Conservation (phyloP, 202 grass and related monocot species). For the Miscanthus sacchariflorus region DNA sequence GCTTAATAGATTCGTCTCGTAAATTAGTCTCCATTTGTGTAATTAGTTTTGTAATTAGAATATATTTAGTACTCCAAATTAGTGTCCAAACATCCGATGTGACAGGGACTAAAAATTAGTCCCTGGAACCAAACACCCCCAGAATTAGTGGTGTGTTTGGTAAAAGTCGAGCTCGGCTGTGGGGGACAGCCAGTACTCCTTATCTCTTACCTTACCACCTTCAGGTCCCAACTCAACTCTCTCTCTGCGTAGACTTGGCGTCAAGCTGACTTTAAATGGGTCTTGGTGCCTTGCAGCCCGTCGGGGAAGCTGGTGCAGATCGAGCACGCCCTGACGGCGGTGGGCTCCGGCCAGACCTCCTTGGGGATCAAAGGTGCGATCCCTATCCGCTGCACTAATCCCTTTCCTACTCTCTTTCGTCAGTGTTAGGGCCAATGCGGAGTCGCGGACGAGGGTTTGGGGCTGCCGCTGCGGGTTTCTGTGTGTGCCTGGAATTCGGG, state of each 20-base stretch:
- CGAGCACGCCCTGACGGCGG: slow-evolving; percentile 91
- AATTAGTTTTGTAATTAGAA: too few species aligned
- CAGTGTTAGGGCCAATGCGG: background rate
- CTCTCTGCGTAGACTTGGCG: background rate
- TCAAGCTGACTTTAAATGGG: background rate
- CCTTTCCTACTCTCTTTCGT: background rate
- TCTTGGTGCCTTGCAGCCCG: slow-evolving; percentile 47
- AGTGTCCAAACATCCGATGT: too few species aligned
- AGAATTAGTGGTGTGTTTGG: too few species aligned
- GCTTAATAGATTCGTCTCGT: too few species aligned
- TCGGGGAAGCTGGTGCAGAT: slow-evolving; percentile 97
- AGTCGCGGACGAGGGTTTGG: background rate
- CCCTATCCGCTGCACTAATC: background rate
- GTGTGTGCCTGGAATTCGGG: background rate
- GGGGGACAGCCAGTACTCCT: slow-evolving; percentile 79
- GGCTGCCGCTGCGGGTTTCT: background rate
- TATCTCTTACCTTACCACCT: slow-evolving; percentile 75
- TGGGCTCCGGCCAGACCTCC: slow-evolving; percentile 91
- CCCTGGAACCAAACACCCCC: too few species aligned
- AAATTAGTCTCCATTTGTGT: too few species aligned
- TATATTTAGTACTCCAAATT: too few species aligned
- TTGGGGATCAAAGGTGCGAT: slow-evolving; percentile 82
- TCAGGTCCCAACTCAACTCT: slow-evolving; percentile 50
- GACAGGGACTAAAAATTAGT: too few species aligned
- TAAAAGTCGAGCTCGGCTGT: slow-evolving; percentile 22